phyloP scores from a whole-genome alignment of 345 rosid genomes.

The Turnera subulata region DNA sequence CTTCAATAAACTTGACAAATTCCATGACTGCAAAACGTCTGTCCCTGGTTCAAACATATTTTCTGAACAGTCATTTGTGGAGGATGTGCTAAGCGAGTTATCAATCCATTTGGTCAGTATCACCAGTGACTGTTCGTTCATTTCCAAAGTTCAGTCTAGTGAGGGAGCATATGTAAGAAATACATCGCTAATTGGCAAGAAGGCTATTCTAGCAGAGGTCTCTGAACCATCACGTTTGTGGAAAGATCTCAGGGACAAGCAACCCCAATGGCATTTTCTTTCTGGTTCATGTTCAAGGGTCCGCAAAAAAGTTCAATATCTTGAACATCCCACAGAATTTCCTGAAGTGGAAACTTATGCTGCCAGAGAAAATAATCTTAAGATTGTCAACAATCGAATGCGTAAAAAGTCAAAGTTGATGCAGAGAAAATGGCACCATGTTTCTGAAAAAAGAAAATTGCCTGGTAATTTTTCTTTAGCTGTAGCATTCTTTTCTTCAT shows the following conservation, averaged over 20 bases:
- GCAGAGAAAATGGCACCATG: background rate
- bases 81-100: slow-evolving; percentile 5
- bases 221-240: slow-evolving; percentile 6
- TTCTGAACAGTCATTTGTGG: slow-evolving; percentile 10
- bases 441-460: background rate
- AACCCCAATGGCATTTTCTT: slow-evolving; percentile 22
- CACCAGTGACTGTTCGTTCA: slow-evolving; percentile 5
- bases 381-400: background rate
- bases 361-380: background rate
- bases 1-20: slow-evolving; percentile 1
- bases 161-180: background rate
- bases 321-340: background rate
- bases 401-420: background rate
- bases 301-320: slow-evolving; percentile 12
- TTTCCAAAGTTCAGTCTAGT: slow-evolving; percentile 14
- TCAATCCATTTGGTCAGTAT: slow-evolving; percentile 3
- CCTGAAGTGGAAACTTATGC: background rate
- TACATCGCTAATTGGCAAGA: slow-evolving; percentile 12
- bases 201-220: background rate
- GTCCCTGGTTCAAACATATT: slow-evolving; percentile 3
- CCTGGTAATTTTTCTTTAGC: slow-evolving; percentile 4
- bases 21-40: background rate
- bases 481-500: background rate
- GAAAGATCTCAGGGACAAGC: slow-evolving; percentile 18
- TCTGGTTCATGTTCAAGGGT: slow-evolving; percentile 12